Conservation (phyloP, 2,329 filamentous ascomycete species). For the Colletotrichum liaoningense region DNA sequence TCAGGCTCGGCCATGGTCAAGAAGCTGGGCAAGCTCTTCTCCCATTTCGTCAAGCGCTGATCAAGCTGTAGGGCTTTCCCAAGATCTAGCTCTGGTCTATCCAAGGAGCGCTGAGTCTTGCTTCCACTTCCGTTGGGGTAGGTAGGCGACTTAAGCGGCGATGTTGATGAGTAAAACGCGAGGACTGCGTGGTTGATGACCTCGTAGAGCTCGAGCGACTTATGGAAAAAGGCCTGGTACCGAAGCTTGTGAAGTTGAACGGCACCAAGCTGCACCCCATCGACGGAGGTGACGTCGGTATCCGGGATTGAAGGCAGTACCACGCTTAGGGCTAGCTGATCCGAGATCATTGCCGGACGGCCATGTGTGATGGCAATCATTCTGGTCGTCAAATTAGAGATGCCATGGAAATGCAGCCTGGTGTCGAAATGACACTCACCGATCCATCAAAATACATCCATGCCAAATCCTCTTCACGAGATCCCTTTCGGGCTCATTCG, state of each 20-base stretch:
- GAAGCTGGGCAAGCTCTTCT: constrained; percentile 42
- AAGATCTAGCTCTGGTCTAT: constrained; percentile 38
- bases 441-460: constrained; percentile 51
- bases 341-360: constrained; percentile 49
- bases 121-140: not conserved
- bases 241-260: not conserved
- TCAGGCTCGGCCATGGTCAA: constrained; percentile 38
- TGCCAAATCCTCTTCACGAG: constrained; percentile 48
- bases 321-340: constrained; percentile 40
- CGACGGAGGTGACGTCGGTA: not conserved
- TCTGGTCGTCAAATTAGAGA: constrained; percentile 28
- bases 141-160: not conserved
- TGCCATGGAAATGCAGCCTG: too few relatives aligned
- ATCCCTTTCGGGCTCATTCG: constrained; percentile 40
- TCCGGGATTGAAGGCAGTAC: constrained; percentile 41
- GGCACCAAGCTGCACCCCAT: not conserved
- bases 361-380: constrained; percentile 51
- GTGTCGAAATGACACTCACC: constrained; percentile 39
- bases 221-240: constrained; percentile 46
- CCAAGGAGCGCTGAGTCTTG: not conserved
- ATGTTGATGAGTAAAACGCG: constrained; percentile 41
- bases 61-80: constrained; percentile 47
- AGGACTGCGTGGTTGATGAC: constrained; percentile 47
- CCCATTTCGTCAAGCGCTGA: constrained; percentile 45
- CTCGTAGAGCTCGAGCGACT: constrained; percentile 50